These are phyloP conservation scores for Tetrapisispora taiwanensis DNA, from an alignment of 805 yeast genomes.

Conservation along the genomic window DNA sequence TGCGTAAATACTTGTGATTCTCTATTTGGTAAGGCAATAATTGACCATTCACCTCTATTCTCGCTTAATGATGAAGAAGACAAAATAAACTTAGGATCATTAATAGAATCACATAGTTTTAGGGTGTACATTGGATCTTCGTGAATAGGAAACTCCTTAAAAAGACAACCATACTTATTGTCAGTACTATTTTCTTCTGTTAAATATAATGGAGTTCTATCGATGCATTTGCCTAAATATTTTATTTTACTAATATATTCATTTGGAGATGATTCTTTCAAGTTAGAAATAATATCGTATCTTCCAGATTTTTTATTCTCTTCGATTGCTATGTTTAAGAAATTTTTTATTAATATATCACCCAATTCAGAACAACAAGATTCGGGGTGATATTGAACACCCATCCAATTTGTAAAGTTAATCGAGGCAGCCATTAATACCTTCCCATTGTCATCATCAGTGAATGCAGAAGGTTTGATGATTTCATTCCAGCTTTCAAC, in stretches of 20 bases:
- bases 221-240: conserved; percentile 15
- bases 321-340: conserved; percentile 27
- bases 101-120: conserved; percentile 40
- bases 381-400: conserved; percentile 97
- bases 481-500: conserved; percentile 28
- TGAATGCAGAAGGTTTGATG: conserved; percentile 52
- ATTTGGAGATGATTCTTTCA: neutral
- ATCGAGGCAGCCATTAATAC: conserved; percentile 78
- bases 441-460: conserved; percentile 35
- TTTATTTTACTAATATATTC: conserved; percentile 5
- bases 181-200: neutral
- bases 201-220: conserved; percentile 16
- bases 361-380: conserved; percentile 78
- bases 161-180: conserved; percentile 1
- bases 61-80: conserved; percentile 52
- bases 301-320: conserved; percentile 20
- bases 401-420: conserved; percentile 56
- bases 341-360: conserved; percentile 45
- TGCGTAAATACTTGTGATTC: conserved; percentile 44
- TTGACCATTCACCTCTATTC: conserved; percentile 64
- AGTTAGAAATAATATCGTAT: conserved; percentile 4
- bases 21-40: conserved; percentile 59
- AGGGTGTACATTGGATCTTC: conserved; percentile 27
- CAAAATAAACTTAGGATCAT: conserved; percentile 37
- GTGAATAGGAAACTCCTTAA: conserved; percentile 8